A percentile compares a stretch with the other conserved stretches of the same genome.
phyloP scores from a whole-genome alignment of 495 filamentous ascomycete species.

The Aspergillus carlsbadensis region DNA sequence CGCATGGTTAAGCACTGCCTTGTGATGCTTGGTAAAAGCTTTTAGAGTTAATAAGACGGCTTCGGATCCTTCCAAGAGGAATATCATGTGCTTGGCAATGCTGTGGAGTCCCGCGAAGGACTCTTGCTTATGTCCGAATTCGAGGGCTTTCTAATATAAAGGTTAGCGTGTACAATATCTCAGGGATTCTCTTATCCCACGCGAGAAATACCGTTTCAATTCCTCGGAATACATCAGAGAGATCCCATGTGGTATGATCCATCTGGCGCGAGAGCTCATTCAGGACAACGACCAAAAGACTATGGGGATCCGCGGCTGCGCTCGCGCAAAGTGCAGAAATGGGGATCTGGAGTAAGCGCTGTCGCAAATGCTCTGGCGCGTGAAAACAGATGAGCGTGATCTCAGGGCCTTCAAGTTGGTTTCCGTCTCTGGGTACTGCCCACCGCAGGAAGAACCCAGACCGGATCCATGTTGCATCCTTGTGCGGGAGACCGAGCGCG shows the following conservation, averaged over 20 bases:
- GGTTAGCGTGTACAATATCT: too few relatives aligned
- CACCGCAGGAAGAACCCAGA: background rate
- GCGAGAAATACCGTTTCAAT: background rate
- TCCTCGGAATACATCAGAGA: background rate
- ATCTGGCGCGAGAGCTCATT: background rate
- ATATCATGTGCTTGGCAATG: conserved; percentile 1
- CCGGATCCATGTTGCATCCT: background rate
- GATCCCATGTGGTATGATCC: background rate
- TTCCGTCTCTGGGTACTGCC: background rate
- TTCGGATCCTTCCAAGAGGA: background rate
- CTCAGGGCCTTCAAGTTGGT: background rate
- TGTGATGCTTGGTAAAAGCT: background rate
- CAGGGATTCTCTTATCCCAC: background rate
- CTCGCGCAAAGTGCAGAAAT: background rate
- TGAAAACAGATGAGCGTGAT: background rate
- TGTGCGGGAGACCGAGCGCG: background rate
- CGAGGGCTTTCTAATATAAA: conserved; percentile 3
- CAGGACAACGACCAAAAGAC: background rate
- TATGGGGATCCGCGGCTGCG: background rate
- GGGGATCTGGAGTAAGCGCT: background rate
- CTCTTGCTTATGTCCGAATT: background rate
- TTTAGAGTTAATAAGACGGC: background rate
- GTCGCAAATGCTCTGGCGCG: background rate
- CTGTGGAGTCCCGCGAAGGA: background rate
- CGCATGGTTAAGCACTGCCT: too few relatives aligned